Evolutionary conservation across 192 early-diverging fungal species (phyloP).

Genomic region (Anaeromyces robustus): DNA sequence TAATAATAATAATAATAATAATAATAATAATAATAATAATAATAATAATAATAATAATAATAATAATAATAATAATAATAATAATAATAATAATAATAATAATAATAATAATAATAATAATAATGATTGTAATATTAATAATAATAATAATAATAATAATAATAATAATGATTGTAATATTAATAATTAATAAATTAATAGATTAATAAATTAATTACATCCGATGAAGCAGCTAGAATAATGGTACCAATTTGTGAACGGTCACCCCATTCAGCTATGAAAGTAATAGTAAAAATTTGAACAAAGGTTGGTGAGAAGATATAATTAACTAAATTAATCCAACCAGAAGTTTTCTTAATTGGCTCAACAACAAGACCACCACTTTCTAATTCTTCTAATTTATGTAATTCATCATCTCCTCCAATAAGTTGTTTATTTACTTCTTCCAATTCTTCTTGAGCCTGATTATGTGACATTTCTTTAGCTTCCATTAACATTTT

Average conservation of each 20-base stretch:
- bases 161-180: too few relatives aligned
- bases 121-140: too few relatives aligned
- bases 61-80: too few relatives aligned
- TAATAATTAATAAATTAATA: slow-evolving; percentile 7
- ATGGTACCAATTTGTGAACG: slow-evolving; percentile 58
- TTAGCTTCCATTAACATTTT: slow-evolving; percentile 73
- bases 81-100: too few relatives aligned
- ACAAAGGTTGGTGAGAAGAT: slow-evolving; percentile 85
- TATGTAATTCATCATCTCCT: slow-evolving; percentile 31
- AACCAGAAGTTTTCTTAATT: not conserved
- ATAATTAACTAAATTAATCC: slow-evolving; percentile 49
- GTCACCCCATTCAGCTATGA: slow-evolving; percentile 60
- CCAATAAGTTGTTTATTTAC: slow-evolving; percentile 78
- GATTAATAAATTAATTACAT: not conserved
- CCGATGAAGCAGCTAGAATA: slow-evolving; percentile 2
- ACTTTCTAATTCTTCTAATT: slow-evolving; percentile 7
- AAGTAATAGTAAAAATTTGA: slow-evolving; percentile 90
- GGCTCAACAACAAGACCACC: not conserved
- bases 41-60: too few relatives aligned
- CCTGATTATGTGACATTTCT: slow-evolving; percentile 75
- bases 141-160: too few relatives aligned
- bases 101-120: too few relatives aligned
- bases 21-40: too few relatives aligned
- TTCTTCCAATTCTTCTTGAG: slow-evolving; percentile 76
- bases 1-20: too few relatives aligned